phyloP scores from a whole-genome alignment of 106 monocot genomes.

The Alisma plantagoaquatica region DNA sequence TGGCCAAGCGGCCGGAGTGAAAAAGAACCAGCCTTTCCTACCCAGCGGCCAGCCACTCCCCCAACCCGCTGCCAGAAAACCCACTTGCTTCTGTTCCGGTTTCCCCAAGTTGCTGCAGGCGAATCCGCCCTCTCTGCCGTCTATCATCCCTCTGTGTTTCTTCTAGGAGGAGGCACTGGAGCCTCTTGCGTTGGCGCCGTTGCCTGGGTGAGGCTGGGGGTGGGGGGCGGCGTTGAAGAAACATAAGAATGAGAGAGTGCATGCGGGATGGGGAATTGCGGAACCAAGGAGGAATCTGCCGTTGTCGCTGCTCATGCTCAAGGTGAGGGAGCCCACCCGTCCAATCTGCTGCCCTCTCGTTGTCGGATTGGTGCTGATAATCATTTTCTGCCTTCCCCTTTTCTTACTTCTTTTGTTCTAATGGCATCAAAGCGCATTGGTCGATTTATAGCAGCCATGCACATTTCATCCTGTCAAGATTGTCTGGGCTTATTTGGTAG shows the following conservation, averaged over 20 bases:
- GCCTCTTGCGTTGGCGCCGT: neutral
- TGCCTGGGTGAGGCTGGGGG: neutral
- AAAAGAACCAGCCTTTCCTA: too few relatives aligned
- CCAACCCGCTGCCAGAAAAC: neutral
- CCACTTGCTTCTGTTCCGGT: neutral
- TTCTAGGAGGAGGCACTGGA: neutral
- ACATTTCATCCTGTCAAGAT: too few relatives aligned
- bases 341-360: too few relatives aligned
- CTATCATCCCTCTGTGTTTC: neutral
- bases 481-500: too few relatives aligned
- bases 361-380: neutral
- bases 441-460: too few relatives aligned
- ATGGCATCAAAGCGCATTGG: too few relatives aligned
- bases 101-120: neutral
- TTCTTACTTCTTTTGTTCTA: too few relatives aligned
- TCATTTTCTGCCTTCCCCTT: too few relatives aligned
- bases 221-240: neutral
- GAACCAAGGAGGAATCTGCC: conserved; percentile 92
- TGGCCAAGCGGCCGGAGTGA: too few relatives aligned
- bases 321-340: conserved; percentile 42
- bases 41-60: neutral
- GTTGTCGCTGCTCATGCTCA: conserved; percentile 75
- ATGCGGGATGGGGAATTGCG: conserved; percentile 87
- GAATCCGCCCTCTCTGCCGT: neutral
- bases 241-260: conserved; percentile 41